Conservation (phyloP, 2,329 filamentous ascomycete species). For the Nemania sp. region DNA sequence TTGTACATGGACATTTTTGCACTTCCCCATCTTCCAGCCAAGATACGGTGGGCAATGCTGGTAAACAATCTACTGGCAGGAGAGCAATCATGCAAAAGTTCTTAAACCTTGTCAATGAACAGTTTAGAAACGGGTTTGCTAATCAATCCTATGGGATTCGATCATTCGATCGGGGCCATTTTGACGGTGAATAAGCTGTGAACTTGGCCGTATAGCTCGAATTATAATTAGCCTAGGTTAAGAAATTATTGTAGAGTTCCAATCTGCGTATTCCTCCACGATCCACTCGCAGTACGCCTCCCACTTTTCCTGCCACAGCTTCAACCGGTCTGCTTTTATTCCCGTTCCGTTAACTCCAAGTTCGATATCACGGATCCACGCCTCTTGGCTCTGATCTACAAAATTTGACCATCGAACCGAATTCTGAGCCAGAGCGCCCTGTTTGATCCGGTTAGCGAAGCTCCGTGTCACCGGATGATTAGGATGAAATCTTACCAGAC, state of each 20-base stretch:
- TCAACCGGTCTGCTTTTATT: constrained; percentile 66
- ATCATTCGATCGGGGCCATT: too few species aligned
- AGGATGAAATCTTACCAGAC: constrained; percentile 20
- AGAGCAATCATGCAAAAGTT: too few species aligned
- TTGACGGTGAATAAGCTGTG: too few species aligned
- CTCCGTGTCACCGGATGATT: background rate
- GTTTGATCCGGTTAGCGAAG: constrained; percentile 53
- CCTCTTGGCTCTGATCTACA: constrained; percentile 58
- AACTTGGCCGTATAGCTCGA: too few species aligned
- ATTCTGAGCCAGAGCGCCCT: constrained; percentile 36
- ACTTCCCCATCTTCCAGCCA: too few species aligned
- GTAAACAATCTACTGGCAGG: too few species aligned
- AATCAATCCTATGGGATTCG: too few species aligned
- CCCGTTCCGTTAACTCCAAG: constrained; percentile 60
- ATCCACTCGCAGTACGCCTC: constrained; percentile 76
- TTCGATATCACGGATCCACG: constrained; percentile 70
- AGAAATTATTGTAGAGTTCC: constrained; percentile 22
- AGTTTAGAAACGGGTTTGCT: too few species aligned
- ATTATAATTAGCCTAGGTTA: background rate
- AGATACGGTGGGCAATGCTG: too few species aligned
- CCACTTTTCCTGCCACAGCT: constrained; percentile 70
- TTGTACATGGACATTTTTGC: too few species aligned
- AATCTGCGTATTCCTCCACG: constrained; percentile 62
- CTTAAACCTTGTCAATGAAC: too few species aligned
- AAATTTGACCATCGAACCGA: constrained; percentile 37